Percentiles rank a stretch among this genome's conserved stretches.
phyloP scores from a whole-genome alignment of 1,139 yeast species.

The Citeromyces hawaiiensis region DNA sequence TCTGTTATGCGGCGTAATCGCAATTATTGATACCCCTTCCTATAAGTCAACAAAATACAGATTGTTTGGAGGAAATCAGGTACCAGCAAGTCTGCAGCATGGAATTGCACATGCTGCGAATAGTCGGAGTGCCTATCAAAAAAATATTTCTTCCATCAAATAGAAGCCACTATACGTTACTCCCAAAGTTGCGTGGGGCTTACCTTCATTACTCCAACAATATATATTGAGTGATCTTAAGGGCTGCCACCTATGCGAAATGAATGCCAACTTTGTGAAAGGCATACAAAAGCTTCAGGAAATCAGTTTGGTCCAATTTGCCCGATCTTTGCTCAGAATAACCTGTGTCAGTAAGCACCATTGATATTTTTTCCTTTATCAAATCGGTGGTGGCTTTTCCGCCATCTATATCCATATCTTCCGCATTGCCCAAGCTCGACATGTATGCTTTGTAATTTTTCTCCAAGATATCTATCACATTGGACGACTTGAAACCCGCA shows the following conservation, averaged over 20 bases:
- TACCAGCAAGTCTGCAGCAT: no score
- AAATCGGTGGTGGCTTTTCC: conserved; percentile 25
- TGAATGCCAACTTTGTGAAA: conserved; percentile 97
- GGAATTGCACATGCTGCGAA: no score
- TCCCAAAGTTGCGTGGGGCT: no score
- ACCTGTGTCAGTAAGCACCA: conserved; percentile 68
- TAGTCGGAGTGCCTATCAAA: no score
- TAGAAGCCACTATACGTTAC: no score
- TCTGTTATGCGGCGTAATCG: no score
- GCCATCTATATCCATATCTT: conserved; percentile 40
- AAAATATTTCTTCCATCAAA: no score
- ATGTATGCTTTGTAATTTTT: conserved; percentile 77
- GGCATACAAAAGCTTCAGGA: conserved; percentile 73
- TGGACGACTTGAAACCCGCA: conserved; percentile 80
- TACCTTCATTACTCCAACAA: no score
- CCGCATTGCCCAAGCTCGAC: conserved; percentile 40
- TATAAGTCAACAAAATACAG: no score
- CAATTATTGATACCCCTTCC: no score
- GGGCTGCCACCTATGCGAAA: conserved; percentile 44
- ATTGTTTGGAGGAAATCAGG: no score
- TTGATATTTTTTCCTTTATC: conserved; percentile 44
- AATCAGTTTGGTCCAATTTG: conserved; percentile 91
- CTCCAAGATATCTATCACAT: conserved; percentile 76
- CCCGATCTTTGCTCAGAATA: conserved; percentile 82
- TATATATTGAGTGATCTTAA: no score